These are phyloP conservation scores for Trypanosoma cruzi DNA, from an alignment of 208 protist species.

Conservation along the genomic window DNA sequence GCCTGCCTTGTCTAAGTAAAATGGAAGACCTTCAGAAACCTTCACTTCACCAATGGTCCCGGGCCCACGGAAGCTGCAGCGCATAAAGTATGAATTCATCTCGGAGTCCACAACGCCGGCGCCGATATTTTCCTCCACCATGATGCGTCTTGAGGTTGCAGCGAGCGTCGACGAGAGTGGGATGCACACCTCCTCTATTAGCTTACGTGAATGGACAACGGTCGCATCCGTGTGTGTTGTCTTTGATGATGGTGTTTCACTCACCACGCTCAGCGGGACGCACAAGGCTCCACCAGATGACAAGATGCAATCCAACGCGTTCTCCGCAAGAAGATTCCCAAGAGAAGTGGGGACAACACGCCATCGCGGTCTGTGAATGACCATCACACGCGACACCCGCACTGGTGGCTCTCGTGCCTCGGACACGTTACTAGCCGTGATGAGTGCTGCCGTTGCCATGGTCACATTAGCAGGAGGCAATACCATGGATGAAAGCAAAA, in stretches of 20 bases:
- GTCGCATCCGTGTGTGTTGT: background rate
- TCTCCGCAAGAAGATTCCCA: conserved; percentile 31
- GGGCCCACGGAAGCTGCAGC: conserved; percentile 52
- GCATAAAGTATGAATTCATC: conserved; percentile 67
- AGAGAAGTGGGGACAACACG: conserved; percentile 33
- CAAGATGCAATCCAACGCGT: conserved; percentile 45
- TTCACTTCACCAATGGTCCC: conserved; percentile 42
- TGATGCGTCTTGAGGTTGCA: conserved; percentile 15
- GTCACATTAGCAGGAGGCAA: conserved; percentile 58
- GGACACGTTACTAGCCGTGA: conserved; percentile 55
- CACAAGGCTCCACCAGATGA: conserved; percentile 51
- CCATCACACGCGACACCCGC: conserved; percentile 53
- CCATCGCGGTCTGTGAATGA: conserved; percentile 63
- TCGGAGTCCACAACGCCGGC: conserved; percentile 25
- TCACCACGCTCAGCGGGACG: conserved; percentile 52
- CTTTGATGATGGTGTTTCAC: conserved; percentile 17
- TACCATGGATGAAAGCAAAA: conserved; percentile 66
- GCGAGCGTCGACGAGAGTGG: conserved; percentile 37
- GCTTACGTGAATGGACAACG: background rate
- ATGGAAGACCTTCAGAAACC: conserved; percentile 38
- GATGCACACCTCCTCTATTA: conserved; percentile 54
- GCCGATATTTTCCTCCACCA: conserved; percentile 38
- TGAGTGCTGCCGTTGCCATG: conserved; percentile 39
- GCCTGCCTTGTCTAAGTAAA: conserved; percentile 73
- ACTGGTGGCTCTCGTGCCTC: conserved; percentile 31